Conservation (phyloP, 78 protist genomes). For the Dictyostelium brefeldianum region DNA sequence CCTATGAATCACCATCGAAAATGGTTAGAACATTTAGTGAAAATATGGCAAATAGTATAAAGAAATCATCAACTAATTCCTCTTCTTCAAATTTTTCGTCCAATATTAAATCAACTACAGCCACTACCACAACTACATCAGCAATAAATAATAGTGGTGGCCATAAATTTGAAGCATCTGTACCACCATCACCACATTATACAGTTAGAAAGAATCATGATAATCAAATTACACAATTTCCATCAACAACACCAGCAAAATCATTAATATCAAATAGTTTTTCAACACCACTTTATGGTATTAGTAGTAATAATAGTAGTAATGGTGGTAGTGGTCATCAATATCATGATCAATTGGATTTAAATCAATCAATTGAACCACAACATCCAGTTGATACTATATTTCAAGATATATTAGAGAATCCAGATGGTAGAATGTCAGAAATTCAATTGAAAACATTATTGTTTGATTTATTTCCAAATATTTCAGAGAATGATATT, state of each 20-base stretch:
- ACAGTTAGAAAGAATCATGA: constrained; percentile 16
- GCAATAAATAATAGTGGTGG: neutral
- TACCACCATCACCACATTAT: constrained; percentile 37
- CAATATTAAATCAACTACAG: neutral
- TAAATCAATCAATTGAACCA: neutral
- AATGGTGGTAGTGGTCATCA: neutral
- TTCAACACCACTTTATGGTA: no score
- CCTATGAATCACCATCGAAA: constrained; percentile 19
- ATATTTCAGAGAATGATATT: neutral
- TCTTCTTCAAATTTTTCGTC: neutral
- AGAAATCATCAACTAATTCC: neutral
- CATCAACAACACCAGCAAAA: constrained; percentile 15
- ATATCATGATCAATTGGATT: neutral
- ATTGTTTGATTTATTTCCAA: neutral
- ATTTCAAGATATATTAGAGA: constrained; percentile 1
- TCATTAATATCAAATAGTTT: neutral
- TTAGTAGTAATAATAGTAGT: no score
- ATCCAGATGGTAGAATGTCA: neutral
- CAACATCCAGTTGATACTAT: neutral
- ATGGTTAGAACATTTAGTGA: constrained; percentile 4
- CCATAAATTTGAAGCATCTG: neutral
- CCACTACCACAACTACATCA: no score
- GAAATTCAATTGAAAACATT: neutral
- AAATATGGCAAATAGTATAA: neutral
- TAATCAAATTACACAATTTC: constrained; percentile 14